phyloP scores from a whole-genome alignment of 23 red algal species.

The Cyanidiococcus yangmingshanensis region DNA sequence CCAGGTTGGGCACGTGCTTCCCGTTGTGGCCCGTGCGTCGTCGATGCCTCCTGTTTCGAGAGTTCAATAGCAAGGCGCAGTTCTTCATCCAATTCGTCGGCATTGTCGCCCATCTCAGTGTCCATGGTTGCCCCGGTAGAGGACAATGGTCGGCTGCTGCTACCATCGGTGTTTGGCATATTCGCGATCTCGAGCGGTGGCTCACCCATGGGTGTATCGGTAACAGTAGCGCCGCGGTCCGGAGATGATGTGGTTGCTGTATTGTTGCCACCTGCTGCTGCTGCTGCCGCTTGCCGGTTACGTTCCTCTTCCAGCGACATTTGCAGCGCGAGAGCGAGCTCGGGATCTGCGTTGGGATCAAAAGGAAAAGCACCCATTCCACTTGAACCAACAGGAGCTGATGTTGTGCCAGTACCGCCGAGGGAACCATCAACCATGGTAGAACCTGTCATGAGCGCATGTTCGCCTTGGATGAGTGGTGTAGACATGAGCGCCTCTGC shows the following conservation, averaged over 20 bases:
- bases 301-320: slow-evolving; percentile 96
- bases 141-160: slow-evolving; percentile 38
- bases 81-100: slow-evolving; percentile 44
- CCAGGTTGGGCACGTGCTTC: neutral
- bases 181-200: slow-evolving; percentile 7
- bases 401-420: slow-evolving; percentile 24
- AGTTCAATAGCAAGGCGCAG: slow-evolving; percentile 63
- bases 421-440: slow-evolving; percentile 26
- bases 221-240: neutral
- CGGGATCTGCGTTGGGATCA: slow-evolving; percentile 75
- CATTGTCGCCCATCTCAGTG: neutral
- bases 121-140: slow-evolving; percentile 37
- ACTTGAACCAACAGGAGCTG: neutral
- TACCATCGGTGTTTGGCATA: neutral
- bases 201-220: neutral
- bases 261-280: slow-evolving; percentile 19
- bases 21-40: neutral
- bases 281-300: slow-evolving; percentile 59
- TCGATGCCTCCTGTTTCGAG: slow-evolving; percentile 33
- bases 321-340: slow-evolving; percentile 86
- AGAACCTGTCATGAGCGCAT: slow-evolving; percentile 34
- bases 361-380: slow-evolving; percentile 45
- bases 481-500: slow-evolving; percentile 58
- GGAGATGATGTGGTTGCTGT: neutral
- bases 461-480: neutral